Evolutionary conservation across 2,329 filamentous ascomycete species (phyloP).

Genomic region (Chrysoporthe cubensis): DNA sequence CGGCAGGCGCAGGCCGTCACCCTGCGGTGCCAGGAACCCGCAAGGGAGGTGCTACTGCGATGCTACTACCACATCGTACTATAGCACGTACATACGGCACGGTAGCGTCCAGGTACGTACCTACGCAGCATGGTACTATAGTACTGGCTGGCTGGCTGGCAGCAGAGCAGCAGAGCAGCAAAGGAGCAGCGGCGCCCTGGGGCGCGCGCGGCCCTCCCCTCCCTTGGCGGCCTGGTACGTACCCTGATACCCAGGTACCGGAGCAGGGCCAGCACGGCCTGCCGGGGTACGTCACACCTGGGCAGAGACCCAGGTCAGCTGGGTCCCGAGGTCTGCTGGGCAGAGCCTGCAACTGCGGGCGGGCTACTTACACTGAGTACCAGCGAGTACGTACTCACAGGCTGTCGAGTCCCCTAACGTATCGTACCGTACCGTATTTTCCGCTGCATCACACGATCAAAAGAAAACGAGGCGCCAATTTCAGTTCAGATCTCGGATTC

Average conservation of each 20-base stretch:
- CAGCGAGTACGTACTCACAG: too few species aligned
- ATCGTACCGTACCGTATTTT: conserved; percentile 4
- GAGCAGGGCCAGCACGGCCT: neutral
- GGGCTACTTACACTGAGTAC: too few species aligned
- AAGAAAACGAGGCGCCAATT: conserved; percentile 30
- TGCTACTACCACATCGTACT: neutral
- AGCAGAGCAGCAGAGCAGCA: too few species aligned
- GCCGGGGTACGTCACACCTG: conserved; percentile 16
- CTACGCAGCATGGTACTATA: too few species aligned
- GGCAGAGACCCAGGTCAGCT: conserved; percentile 2
- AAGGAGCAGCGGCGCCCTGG: too few species aligned
- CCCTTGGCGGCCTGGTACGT: too few species aligned
- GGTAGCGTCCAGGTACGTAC: neutral
- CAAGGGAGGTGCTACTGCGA: neutral
- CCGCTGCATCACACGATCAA: conserved; percentile 26
- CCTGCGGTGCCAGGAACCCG: neutral
- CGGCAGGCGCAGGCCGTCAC: neutral
- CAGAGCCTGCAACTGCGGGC: neutral
- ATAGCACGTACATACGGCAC: neutral
- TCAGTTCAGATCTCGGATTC: conserved; percentile 13
- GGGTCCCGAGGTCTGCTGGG: conserved; percentile 6
- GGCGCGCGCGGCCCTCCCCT: neutral
- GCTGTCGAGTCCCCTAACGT: neutral
- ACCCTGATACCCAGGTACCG: too few species aligned
- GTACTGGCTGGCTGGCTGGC: too few species aligned